A percentile compares a stretch with the other conserved stretches of the same genome.
phyloP scores from a whole-genome alignment of 2,329 filamentous ascomycete species.

The Xylaria sp. region DNA sequence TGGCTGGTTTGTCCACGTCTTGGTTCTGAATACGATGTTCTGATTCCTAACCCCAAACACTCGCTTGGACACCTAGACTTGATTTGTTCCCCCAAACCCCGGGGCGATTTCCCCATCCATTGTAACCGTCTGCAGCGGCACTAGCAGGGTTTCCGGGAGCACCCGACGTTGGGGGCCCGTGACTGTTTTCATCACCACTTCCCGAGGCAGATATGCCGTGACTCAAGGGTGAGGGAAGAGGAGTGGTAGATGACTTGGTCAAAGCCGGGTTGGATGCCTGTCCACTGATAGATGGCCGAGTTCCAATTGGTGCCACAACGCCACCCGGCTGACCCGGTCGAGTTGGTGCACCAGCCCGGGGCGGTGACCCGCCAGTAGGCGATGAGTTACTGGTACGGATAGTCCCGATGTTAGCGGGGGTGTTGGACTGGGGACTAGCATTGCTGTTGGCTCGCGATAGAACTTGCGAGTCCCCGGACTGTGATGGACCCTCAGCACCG shows the following conservation, averaged over 20 bases:
- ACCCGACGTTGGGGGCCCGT: constrained; percentile 50
- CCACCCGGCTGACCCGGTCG: constrained; percentile 62
- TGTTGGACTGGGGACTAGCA: constrained; percentile 77
- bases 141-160: constrained; percentile 61
- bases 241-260: constrained; percentile 85
- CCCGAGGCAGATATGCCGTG: constrained; percentile 68
- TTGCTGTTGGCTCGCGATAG: constrained; percentile 82
- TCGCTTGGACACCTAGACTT: constrained; percentile 83
- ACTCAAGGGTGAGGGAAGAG: constrained; percentile 85
- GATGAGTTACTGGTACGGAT: constrained; percentile 86
- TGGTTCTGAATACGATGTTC: constrained; percentile 14
- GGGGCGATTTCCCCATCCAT: constrained; percentile 79
- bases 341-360: constrained; percentile 66
- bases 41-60: constrained; percentile 80
- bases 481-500: constrained; percentile 49
- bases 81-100: constrained; percentile 86
- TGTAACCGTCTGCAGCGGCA: constrained; percentile 52
- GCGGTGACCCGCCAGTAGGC: constrained; percentile 77
- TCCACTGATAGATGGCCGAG: constrained; percentile 70
- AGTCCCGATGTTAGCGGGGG: constrained; percentile 63
- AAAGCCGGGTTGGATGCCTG: constrained; percentile 64
- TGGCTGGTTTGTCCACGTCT: constrained; percentile 7
- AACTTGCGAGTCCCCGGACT: constrained; percentile 53
- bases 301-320: constrained; percentile 90
- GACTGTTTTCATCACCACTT: constrained; percentile 54